Evolutionary conservation across 768 basidiomycete species (phyloP), one percentile per base, ranked within the genome.

Genomic region (Russula sp.): DNA sequence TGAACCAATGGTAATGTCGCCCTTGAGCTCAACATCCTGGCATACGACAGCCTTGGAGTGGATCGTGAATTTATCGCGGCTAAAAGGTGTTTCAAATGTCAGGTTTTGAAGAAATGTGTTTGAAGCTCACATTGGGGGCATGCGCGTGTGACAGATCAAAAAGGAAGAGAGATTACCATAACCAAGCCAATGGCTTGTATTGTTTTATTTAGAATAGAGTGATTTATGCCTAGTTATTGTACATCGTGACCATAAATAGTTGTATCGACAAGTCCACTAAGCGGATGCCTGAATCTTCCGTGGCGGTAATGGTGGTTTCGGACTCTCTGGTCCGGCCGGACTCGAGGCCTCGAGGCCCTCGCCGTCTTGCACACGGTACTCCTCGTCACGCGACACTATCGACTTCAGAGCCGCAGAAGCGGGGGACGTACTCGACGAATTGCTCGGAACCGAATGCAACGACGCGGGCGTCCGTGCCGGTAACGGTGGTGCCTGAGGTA

Each of bases 21-120:
- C 96, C 71, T 92, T 91, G 67, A 98, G 79, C 65, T 98, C 94
- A 35, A 92, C 90, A 76, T 97, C 94, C 70, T 93, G 89, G 71
- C 91, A 93, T 34, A 98, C 88, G 51, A 96, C 81, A 7, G 93
- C 89, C 70, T 86, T 92, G 2, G 93, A 90, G 66, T 96, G 92
- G 48, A 97, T 91, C 7, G 87, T 88, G 69, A 90, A 87, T 71
- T 89, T 90, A 77, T 93, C 89, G 66, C 88, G 88, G 73, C 91
- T 93, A 69, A n/a, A 49, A 51, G 9, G 25, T 38, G 45, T 45
- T 18, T 53, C 32, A 41, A 47, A 22, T 3, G 14, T 29, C 13
- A 29, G 10, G 20, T 2, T 48, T 35, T 7, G n/a, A 36, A 36
- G 10, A 10, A 14, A 25, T 39, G 13, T 32, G 20, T 47, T 39